These are phyloP conservation scores for Cylindrodendrum hubeiense DNA, from an alignment of 2,329 filamentous ascomycete species.

Conservation along the genomic window DNA sequence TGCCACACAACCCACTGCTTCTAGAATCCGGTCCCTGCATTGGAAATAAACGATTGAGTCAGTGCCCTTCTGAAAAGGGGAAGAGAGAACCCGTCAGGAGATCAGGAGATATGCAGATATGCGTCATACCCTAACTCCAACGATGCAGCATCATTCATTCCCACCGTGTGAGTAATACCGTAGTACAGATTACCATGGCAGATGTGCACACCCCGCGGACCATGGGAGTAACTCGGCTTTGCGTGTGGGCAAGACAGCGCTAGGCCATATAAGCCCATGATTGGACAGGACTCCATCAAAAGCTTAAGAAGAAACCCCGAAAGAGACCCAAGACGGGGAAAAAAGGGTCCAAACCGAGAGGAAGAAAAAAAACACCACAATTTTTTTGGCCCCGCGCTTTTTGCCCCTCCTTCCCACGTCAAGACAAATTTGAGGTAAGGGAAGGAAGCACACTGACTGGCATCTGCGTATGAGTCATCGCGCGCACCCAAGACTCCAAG, in stretches of 20 bases:
- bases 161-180: background rate
- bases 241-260: background rate
- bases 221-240: background rate
- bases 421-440: background rate
- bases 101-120: background rate
- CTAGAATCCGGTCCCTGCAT: background rate
- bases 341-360: background rate
- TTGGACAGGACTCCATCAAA: background rate
- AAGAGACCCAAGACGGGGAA: background rate
- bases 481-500: background rate
- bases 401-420: background rate
- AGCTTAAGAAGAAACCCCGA: background rate
- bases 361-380: background rate
- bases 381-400: constrained; percentile 8
- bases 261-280: background rate
- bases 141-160: background rate
- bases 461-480: background rate
- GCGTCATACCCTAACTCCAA: background rate
- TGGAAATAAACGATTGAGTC: background rate
- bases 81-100: background rate
- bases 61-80: background rate
- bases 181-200: too few species aligned
- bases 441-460: background rate
- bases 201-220: background rate
- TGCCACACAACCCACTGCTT: background rate